phyloP scores from a whole-genome alignment of 306 rosid species.

The Adenanthera pavonina region DNA sequence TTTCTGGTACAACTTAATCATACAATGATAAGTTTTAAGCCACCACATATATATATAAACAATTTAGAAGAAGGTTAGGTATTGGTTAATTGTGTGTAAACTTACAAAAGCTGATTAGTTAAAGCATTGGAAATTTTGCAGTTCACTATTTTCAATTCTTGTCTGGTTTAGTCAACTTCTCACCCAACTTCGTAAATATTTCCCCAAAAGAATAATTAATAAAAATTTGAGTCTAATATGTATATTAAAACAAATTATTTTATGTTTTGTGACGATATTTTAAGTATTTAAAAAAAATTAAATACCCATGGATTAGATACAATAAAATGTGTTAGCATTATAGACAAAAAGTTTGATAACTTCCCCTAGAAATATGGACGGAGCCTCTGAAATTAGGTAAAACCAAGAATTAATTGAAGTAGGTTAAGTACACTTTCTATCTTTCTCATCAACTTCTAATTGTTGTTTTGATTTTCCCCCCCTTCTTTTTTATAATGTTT shows the following conservation, averaged over 20 bases:
- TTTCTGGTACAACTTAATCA: not conserved
- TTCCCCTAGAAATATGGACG: not conserved
- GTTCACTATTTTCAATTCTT: not conserved
- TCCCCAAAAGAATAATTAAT: not conserved
- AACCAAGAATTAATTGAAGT: conserved; percentile 3
- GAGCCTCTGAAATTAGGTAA: not conserved
- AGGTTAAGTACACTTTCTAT: conserved; percentile 3
- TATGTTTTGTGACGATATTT: too few relatives aligned
- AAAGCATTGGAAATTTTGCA: not conserved
- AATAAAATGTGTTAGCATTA: not conserved
- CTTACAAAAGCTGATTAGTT: conserved; percentile 36
- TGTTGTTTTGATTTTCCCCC: not conserved
- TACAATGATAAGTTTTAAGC: too few relatives aligned
- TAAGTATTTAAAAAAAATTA: not conserved
- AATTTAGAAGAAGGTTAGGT: conserved; percentile 42
- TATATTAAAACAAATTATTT: too few relatives aligned
- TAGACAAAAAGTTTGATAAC: not conserved
- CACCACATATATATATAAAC: too few relatives aligned
- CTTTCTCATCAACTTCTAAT: not conserved
- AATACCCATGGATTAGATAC: not conserved
- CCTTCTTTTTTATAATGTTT: not conserved
- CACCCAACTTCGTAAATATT: not conserved
- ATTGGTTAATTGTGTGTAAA: conserved; percentile 32
- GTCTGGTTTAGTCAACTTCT: not conserved
- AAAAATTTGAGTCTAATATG: too few relatives aligned